Evolutionary conservation across 1,284 basidiomycete genomes (phyloP), one percentile per base, ranked within the genome.

Genomic region (Inonotus hispidus): DNA sequence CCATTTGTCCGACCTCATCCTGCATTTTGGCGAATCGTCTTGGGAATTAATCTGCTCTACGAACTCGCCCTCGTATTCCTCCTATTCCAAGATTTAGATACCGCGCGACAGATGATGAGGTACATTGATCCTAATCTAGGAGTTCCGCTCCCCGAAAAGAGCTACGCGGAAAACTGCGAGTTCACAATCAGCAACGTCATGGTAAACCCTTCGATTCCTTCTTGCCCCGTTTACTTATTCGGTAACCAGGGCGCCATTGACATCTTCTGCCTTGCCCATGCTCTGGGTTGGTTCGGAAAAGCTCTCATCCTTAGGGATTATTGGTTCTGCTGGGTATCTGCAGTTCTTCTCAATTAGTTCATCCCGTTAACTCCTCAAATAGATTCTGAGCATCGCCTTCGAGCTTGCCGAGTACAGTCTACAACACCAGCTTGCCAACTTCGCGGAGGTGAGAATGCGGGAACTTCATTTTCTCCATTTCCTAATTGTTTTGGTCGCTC

Each of bases 231-330:
- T 6, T 49, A 52, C 35, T 52, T 16, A 52, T 29, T 11, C 29
- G 14, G 35, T 1, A 16, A 35, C 19, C 70, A 91, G 88, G 80
- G 87, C 67, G 87, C 90, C 2, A 72, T 93, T 41, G 90, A 93
- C 69, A 86, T 92, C 57, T 93, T 93, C 71, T 92, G 90, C 68
- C 66, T 93, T 21, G 90, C 90, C 29, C 90, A 93, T 71, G 76
- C 89, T 23, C 70, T 93, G 38, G 90, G 90, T 2, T 93, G 91
- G 90, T 93, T 92, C 71, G 90, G 90, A 47, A 93, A 93, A 71
- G 91, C 90, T 1, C 80, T 93, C 77, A 86, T 93, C 66, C 72
- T 93, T 66, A 82, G 91, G 32, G 90, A 93, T 69, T 93, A 93
- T 69, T 93, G 90, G 90, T 92, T 92, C 68, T 92, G 91, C 68